Evolutionary conservation across 2,329 filamentous ascomycete genomes (phyloP), one percentile per base, ranked within the genome.

Genomic region (Penicillium sp.): DNA sequence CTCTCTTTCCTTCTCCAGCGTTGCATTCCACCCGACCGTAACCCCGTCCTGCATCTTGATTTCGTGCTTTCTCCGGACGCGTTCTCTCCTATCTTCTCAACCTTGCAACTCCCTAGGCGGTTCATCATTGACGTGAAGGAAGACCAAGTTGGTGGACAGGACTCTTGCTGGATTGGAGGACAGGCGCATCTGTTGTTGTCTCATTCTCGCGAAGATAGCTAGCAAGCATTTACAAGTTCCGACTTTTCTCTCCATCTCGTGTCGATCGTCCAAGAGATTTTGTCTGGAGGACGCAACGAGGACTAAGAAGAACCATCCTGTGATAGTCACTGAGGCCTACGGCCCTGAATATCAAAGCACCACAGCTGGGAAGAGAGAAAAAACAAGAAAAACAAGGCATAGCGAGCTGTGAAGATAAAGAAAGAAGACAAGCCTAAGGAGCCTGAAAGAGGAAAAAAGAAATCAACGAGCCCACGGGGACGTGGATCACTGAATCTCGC

Each of bases 171-270:
- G 57, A 60, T 60, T 60, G 63, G 58, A 61, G 57, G 57, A 56
- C 55, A 59, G 57, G 65, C 59, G 60, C 63, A 63, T 64, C 59
- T 71, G 58, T 67, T 66, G 60, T 68, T 68, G 61, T 67, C 61
- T 68, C 63, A 61, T 57, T 68, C 64, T 66, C 66, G 64, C 66
- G 57, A 67, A 69, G 61, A 67, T 73, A 72, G 70, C 69, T 72
- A 73, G 70, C 68, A 71, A 73, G 64, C 68, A 72, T 72, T 72
- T 68, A 71, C 67, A 70, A 69, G 59, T 67, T 69, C 56, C 62
- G 67, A 63, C 66, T 63, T 59, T 65, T 62, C 54, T 64, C 63
- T 67, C 61, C 63, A 65, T 65, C 61, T 66, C 60, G 52, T 57
- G 52, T 63, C 63, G 63, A 59, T 61, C 52, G 58, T 63, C 56